A percentile compares a stretch with the other conserved stretches of the same genome.
These are phyloP conservation scores for Diaporthe sp. DNA, from an alignment of 2,329 filamentous ascomycete species.

Conservation along the genomic window DNA sequence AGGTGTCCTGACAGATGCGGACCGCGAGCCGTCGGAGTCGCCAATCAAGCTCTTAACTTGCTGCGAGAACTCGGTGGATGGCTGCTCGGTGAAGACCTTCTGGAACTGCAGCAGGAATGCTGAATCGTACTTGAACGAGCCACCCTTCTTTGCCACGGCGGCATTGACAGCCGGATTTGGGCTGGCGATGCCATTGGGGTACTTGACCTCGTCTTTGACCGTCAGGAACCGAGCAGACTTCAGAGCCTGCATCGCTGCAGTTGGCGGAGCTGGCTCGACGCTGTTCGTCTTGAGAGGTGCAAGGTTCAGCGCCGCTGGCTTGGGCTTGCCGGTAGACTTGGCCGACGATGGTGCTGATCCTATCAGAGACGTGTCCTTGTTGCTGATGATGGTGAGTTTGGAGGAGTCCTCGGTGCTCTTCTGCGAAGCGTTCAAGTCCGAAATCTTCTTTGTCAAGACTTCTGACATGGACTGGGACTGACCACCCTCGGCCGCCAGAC, in stretches of 20 bases:
- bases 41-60: conserved; percentile 91
- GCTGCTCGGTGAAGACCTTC: conserved; percentile 95
- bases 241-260: conserved; percentile 91
- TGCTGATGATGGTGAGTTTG: conserved; percentile 61
- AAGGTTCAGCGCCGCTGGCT: conserved; percentile 91
- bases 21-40: conserved; percentile 76
- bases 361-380: conserved; percentile 30
- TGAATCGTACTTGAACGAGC: conserved; percentile 93
- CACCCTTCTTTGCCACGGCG: conserved; percentile 82
- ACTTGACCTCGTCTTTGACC: conserved; percentile 82
- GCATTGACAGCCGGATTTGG: conserved; percentile 93
- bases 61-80: conserved; percentile 91
- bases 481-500: conserved; percentile 63
- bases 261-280: conserved; percentile 92
- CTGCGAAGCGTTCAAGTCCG: conserved; percentile 54
- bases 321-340: conserved; percentile 65
- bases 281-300: conserved; percentile 85
- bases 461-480: conserved; percentile 67
- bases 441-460: conserved; percentile 59
- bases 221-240: conserved; percentile 92
- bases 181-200: conserved; percentile 86
- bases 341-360: conserved; percentile 50
- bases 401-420: conserved; percentile 68
- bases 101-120: conserved; percentile 97
- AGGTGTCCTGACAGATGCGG: conserved; percentile 73